Base-by-base conservation (phyloP, 2,329 filamentous ascomycete species). In the Cladophialophora bantiana region DNA sequence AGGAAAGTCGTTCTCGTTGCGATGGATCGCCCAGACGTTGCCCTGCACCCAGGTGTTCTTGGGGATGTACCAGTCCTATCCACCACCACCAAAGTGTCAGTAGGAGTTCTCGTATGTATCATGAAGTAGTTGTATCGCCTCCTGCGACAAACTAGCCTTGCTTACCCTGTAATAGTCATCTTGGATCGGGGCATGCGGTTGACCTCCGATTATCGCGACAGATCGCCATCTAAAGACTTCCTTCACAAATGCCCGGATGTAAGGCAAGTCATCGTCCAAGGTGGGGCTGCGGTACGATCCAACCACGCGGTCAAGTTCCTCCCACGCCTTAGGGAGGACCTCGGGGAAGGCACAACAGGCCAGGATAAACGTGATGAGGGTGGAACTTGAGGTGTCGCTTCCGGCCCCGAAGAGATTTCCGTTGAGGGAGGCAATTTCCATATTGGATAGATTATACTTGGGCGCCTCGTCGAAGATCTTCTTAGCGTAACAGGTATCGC, bases 231-330 rank as follows among this genome's bases (percentile, higher is more conserved):
- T 80, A 15, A 87, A 76, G 0, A 84, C 79, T 67, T 89, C 86
- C 68, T 87, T 86, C 18, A 86, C 79, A 10, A 86, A 78, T 1
- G 83, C 83, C 15, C 81, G 78, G 38, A 87, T 74, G 70, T 88
- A 88, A 0, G 85, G 85, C 12, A 88, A 73, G 1, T 77, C 74
- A 0, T 78, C 75, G 42, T 82, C 79, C 72, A 82, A 82, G 31
- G 72, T 74, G 0, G 86, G 85, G 4, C 80, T 78, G 2, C 86
- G 78, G 15, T 78, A 64, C 0, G 76, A 71, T 3, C 85, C 85
- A 2, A 88, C 77, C 0, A 86, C 80, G 0, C 77, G 74, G 68
- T 86, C 84, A 3, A 88, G 65, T 73, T 79, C 85, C 26, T 79
- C 79, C 66, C 83, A 82, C 0, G 83, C 80, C 26, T 79, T 81